A percentile compares a stretch with the other conserved stretches of the same genome.
These are phyloP conservation scores for Hibiscus mutabilis DNA, from an alignment of 345 rosid genomes.

Conservation along the genomic window DNA sequence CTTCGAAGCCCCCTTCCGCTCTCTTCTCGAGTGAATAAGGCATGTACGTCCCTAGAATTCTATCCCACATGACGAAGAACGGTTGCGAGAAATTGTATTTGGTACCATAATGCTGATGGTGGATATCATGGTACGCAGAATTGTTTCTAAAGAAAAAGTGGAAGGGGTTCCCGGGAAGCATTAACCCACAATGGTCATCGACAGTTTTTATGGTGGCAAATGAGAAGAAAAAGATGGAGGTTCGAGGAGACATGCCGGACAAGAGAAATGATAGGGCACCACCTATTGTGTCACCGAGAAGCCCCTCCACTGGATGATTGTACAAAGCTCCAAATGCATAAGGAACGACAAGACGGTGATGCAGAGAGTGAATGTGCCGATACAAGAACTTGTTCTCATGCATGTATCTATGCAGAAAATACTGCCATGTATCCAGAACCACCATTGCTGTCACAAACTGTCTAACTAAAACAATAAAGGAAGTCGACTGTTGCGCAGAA, in stretches of 20 bases:
- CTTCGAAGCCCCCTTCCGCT: not conserved
- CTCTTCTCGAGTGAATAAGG: not conserved
- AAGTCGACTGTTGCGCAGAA: conserved; percentile 26
- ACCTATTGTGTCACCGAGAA: not conserved
- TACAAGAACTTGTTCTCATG: conserved; percentile 79
- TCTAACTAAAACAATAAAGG: conserved; percentile 46
- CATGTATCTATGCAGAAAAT: conserved; percentile 77
- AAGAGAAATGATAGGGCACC: not conserved
- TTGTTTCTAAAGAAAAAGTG: not conserved
- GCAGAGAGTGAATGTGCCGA: conserved; percentile 67
- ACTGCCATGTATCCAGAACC: conserved; percentile 78
- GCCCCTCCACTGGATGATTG: conserved; percentile 45
- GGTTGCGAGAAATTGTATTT: not conserved
- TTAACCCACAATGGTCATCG: not conserved
- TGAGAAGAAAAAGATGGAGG: not conserved
- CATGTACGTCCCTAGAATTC: not conserved
- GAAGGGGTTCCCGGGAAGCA: not conserved
- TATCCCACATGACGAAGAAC: not conserved
- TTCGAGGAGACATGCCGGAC: not conserved
- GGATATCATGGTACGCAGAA: not conserved
- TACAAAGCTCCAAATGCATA: conserved; percentile 76
- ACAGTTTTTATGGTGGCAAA: not conserved
- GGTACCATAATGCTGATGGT: not conserved
- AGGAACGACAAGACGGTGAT: conserved; percentile 81
- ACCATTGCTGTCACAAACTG: conserved; percentile 69